Base-by-base conservation (phyloP, 1,139 yeast species). In the Diutina ranongensis region DNA sequence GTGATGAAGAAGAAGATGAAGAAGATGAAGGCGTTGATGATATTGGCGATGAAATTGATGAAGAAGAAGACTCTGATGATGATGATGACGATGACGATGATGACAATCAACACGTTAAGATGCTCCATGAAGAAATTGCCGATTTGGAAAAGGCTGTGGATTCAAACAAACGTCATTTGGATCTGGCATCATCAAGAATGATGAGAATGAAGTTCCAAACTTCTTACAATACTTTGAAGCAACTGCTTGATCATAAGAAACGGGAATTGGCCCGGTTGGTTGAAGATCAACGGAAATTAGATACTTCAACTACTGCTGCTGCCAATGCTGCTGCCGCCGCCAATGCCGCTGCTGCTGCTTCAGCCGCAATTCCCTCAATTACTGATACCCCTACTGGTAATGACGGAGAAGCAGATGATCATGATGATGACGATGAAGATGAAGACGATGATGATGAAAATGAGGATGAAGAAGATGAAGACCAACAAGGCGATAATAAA, bases 201-300 rank as follows among this genome's bases (percentile, higher is more conserved):
- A 74, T 92, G 78, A 80, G 83, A 59, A 85, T 83, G 64, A 82
- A 97, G 64, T 84, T 88, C 59, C 75, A 83, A 55, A 94, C 84
- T 53, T 87, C 86, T 47, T 83, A 87, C 49, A 75, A 74, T 49
- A 82, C 89, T 49, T 72, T 94, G 55, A 83, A 80, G 61, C 80
- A 82, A 45, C 96, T 94, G 52, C 71, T 38, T 50, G 96, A 88
- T 48, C 73, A 78, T 57, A 92, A 92, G 68, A 78, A 77, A 64
- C 71, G 83, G 49, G 32, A 84, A 57, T 70, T 89, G 55, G 61
- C 63, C 42, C 65, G 62, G 51, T 53, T 63, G 25, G 48, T 59
- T 27, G 70, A 63, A 19, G 68, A 62, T 12, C 25, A 54, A 51
- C 46, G 49, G 41, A 44, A 36, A 46, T 28, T 47, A 35, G 45